Evolutionary conservation across 441 rosid species (phyloP), one percentile per base, ranked within the genome.

Genomic region (Flueggea neowawraea): DNA sequence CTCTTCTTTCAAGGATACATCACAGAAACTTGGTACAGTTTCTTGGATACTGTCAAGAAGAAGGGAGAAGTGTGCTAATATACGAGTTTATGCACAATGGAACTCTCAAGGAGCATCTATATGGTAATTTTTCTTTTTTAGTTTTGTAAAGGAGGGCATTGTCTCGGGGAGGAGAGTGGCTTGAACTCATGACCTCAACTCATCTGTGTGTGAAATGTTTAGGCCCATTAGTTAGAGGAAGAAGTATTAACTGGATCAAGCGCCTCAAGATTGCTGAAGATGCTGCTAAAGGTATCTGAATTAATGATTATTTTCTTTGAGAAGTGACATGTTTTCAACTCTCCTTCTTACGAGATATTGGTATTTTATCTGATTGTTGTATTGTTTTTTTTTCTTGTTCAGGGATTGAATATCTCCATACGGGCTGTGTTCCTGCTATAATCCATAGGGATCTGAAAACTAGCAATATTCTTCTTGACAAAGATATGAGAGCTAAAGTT

Each of bases 371-470:
- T 66, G 54, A 54, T 60, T 65, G 52, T 43, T 49, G 16, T 67
- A 14, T 22, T 17, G 28, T 49, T 60, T 6, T 48, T 63, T 16
- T 36, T 61, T 56, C 65, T 31, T 64, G 22, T 69, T 59, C 77
- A 95, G 98, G 99, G 64, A 95, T 95, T 36, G 99, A 91, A 64
- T 95, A 95, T 73, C 99, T 95, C 63, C 99, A 95, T 68, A 89
- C 96, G 0, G 99, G 99, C 45, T 95, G 99, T 77, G 85, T 88
- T 76, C 99, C 98, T n/a, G 85, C 97, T 6, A 73, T 95, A 78
- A 95, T 95, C 71, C 99, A 95, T 52, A 68, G 99, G 68, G 99
- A 95, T 81, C 72, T 95, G 54, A 95, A 95, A 77, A 89, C 90
- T 43, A 95, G 97, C 79, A 95, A 95, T 75, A 91, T 95, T 83